phyloP scores from a whole-genome alignment of 108 stramenopile species.

The Pseudonitzschia pungens region DNA sequence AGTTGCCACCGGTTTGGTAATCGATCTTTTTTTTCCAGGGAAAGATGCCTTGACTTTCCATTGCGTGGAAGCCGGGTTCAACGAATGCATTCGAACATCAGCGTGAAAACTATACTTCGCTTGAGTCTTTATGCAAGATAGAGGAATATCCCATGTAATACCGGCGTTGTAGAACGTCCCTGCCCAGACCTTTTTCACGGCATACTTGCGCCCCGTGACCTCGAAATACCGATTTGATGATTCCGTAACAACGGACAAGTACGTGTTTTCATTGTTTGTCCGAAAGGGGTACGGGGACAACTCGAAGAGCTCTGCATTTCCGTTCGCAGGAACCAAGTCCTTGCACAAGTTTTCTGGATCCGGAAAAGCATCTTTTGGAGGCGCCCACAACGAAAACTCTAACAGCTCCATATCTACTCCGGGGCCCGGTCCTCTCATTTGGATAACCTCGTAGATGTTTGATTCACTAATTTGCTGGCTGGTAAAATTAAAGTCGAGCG shows the following conservation, averaged over 20 bases:
- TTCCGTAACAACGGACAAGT: constrained; percentile 5
- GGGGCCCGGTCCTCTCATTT: constrained; percentile 37
- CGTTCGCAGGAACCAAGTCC: constrained; percentile 51
- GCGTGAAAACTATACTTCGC: constrained; percentile 15
- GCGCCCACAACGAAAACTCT: constrained; percentile 44
- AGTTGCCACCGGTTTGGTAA: not conserved
- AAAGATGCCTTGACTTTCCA: constrained; percentile 16
- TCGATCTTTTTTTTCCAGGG: not conserved
- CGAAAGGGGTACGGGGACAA: constrained; percentile 41
- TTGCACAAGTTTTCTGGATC: constrained; percentile 34
- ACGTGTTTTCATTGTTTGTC: constrained; percentile 14
- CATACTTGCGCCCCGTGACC: constrained; percentile 17
- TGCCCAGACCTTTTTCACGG: not conserved
- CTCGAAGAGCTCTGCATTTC: constrained; percentile 46
- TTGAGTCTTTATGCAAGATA: constrained; percentile 12
- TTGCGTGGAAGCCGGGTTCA: not conserved
- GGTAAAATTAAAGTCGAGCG: constrained; percentile 32
- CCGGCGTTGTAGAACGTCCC: not conserved
- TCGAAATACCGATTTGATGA: constrained; percentile 17
- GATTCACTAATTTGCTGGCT: constrained; percentile 23
- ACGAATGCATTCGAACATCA: constrained; percentile 17
- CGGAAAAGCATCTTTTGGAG: constrained; percentile 42
- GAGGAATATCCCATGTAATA: constrained; percentile 20
- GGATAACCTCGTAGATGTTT: constrained; percentile 40
- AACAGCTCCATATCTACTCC: constrained; percentile 47